A percentile compares a stretch with the other conserved stretches of the same genome.
phyloP scores from a whole-genome alignment of 1,284 basidiomycete genomes.

The Hypsizygus ulmarius region DNA sequence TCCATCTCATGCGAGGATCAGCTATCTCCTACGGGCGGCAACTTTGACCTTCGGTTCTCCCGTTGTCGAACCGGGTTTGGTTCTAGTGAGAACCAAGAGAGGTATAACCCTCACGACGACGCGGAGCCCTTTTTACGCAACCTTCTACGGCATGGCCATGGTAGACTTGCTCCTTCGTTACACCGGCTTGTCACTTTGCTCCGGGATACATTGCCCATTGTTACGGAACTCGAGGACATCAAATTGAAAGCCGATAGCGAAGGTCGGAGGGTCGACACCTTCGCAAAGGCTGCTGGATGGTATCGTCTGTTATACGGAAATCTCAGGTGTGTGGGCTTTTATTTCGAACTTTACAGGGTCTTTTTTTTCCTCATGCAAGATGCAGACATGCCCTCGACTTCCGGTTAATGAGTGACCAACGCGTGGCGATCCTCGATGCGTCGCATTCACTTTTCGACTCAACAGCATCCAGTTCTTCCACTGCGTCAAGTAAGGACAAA shows the following conservation, averaged over 20 bases:
- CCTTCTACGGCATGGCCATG: slow-evolving; percentile 63
- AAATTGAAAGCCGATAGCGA: slow-evolving; percentile 36
- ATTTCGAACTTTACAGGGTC: slow-evolving; percentile 2
- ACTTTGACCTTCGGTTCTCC: slow-evolving; percentile 72
- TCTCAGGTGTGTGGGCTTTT: slow-evolving; percentile 43
- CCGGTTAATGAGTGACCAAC: slow-evolving; percentile 64
- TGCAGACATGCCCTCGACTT: slow-evolving; percentile 74
- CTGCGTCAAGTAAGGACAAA: slow-evolving; percentile 11
- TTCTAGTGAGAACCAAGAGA: slow-evolving; percentile 23
- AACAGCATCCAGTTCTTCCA: slow-evolving; percentile 17
- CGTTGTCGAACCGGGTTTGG: slow-evolving; percentile 33
- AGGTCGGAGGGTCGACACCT: slow-evolving; percentile 55
- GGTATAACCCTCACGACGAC: slow-evolving; percentile 69
- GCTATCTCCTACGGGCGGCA: slow-evolving; percentile 58
- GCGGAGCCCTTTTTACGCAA: slow-evolving; percentile 67
- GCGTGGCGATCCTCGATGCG: slow-evolving; percentile 67
- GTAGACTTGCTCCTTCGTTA: slow-evolving; percentile 59
- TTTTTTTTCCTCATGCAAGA: not conserved
- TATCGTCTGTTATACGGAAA: slow-evolving; percentile 72
- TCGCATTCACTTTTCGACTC: slow-evolving; percentile 55
- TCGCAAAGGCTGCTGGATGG: slow-evolving; percentile 78
- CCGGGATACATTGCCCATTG: slow-evolving; percentile 71
- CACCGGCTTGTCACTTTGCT: slow-evolving; percentile 64
- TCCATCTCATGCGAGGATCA: slow-evolving; percentile 74
- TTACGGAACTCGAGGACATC: slow-evolving; percentile 66